Evolutionary conservation across 768 basidiomycete genomes (phyloP), one percentile per base, ranked within the genome.

Genomic region (Lenzites betulinus): DNA sequence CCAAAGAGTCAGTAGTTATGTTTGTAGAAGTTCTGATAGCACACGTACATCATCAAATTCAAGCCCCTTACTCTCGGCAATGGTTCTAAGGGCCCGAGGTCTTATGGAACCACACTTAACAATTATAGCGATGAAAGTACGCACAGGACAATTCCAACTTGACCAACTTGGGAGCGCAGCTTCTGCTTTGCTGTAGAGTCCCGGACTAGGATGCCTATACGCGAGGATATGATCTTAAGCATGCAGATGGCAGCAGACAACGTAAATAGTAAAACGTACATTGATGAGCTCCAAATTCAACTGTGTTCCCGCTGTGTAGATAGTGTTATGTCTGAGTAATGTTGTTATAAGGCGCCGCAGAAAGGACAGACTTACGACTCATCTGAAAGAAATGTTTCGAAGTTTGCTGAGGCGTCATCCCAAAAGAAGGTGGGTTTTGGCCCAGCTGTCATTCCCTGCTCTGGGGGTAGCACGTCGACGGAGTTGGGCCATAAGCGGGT

Each of bases 141-240:
- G 49, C 64, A 86, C 88, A 89, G 74, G 22, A 88, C 81, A 8
- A 84, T 56, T 7, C 85, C 86, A 13, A 86, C 78, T 36, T 69
- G 65, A 1, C 87, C 87, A 0, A 89, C 77, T 66, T 84, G 77
- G 22, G 74, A 64, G 48, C 76, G 73, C 13, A 90, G 69, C 46
- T 73, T 75, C 7, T 83, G 67, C 22, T 76, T 72, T 1, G 87
- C 84, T 8, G 68, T 70, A 0, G 87, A 79, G 54, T 89, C 76
- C 5, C 89, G 85, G 7, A 91, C 89, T 2, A 91, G 73, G 33
- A 91, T 87, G 60, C 86, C 89, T 90, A 6, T 22, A 30, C 16
- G 15, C 11, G 4, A 7, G 38, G 2, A 55, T 9, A n/a, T n/a
- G n/a, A n/a, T n/a, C n/a, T n/a, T n/a, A n/a, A n/a, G n/a, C n/a